Evolutionary conservation across 2,329 filamentous ascomycete genomes (phyloP).

Genomic region (Coniochaeta sp.): DNA sequence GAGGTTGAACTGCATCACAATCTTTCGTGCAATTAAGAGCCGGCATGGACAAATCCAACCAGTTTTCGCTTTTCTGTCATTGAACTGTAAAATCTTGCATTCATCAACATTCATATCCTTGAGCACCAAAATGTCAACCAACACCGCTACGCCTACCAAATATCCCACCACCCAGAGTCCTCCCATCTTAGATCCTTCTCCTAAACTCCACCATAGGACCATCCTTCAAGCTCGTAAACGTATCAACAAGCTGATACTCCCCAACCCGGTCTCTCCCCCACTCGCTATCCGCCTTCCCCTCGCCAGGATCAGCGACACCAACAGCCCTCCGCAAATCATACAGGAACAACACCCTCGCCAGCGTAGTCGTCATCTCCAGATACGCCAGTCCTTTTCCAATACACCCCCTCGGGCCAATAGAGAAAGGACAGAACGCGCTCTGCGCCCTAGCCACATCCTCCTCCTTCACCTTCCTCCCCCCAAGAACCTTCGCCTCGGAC

Average conservation of each 20-base stretch:
- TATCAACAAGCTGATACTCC: constrained; percentile 67
- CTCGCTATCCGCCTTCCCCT: constrained; percentile 40
- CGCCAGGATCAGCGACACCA: constrained; percentile 42
- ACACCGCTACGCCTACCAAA: too few species aligned
- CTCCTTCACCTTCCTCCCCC: constrained; percentile 33
- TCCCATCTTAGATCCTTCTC: constrained; percentile 14
- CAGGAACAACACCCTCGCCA: constrained; percentile 53
- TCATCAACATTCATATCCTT: too few species aligned
- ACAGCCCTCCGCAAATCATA: constrained; percentile 52
- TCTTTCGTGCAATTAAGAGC: too few species aligned
- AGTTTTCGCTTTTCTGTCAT: too few species aligned
- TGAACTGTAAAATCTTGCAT: too few species aligned
- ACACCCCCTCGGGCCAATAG: constrained; percentile 61
- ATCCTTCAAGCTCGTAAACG: constrained; percentile 67
- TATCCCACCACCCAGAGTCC: neutral
- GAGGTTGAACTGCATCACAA: neutral
- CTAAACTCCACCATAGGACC: constrained; percentile 62
- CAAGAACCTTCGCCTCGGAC: constrained; percentile 21
- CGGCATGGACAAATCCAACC: too few species aligned
- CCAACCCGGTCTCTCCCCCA: constrained; percentile 45
- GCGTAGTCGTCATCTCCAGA: constrained; percentile 56
- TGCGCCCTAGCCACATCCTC: constrained; percentile 50
- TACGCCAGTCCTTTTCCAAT: constrained; percentile 67
- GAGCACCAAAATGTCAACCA: too few species aligned
- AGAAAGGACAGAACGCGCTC: constrained; percentile 69